Evolutionary conservation across 345 rosid genomes (phyloP), one percentile per base, ranked within the genome.

Genomic region (Fremontodendron californicum): DNA sequence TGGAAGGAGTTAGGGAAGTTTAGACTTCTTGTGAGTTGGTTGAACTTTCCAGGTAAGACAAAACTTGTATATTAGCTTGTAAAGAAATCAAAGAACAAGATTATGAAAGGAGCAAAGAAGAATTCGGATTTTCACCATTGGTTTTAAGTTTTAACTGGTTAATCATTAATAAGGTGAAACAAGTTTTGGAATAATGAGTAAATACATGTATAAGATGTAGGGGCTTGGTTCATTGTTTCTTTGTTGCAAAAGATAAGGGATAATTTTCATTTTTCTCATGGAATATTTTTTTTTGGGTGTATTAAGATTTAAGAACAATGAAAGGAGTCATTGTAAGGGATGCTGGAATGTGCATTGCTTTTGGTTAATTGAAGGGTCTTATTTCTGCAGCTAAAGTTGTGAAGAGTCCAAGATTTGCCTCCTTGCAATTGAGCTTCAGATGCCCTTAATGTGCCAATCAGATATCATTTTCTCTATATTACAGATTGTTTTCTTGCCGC

Each of bases 351-450:
- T 61, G 70, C 70, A 46, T 45, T 62, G 55, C 57, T 61, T 48
- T 61, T 61, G 55, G 71, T 61, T 62, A 46, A 62, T 75, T 75
- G 57, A 75, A 43, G 10, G 63, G 55, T 75, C 7, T 74, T 40
- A 27, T 60, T 16, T 61, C 70, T 46, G 55, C 42, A 9, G 40
- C 68, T 61, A 60, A 43, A 29, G 42, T 29, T 60, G 25, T 43
- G 70, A 45, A 52, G 77, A 19, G 67, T 45, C 39, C 52, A 58
- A 8, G 77, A 42, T 57, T 74, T 74, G 77, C 35, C 18, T 49
- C 43, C 57, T 70, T 0, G 42, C 63, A 23, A 25, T 31, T 71
- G 74, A 71, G 74, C 42, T 71, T 29, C 29, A 31, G 31, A 51
- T 71, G 62, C 62, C 58, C 9, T 70, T 27, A 42, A 46, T 70